Evolutionary conservation across 139 green algal genomes (phyloP), one percentile per base, ranked within the genome.

Genomic region (Closterium sp.): DNA sequence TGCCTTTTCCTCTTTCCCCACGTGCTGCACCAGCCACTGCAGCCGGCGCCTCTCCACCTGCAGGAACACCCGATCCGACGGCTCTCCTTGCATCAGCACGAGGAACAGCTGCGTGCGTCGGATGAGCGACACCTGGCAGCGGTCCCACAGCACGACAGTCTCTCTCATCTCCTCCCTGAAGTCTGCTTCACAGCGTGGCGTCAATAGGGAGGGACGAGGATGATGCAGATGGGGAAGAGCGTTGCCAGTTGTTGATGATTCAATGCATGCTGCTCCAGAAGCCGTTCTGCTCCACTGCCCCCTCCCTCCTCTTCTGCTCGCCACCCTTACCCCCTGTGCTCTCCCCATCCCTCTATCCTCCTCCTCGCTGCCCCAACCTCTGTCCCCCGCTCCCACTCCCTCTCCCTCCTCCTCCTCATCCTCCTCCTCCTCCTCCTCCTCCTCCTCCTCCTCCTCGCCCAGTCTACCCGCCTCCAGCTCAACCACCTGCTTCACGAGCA

Each of bases 41-140:
- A 38, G 32, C 32, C 32, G 2, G 32, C 32, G 3, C 19, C 28
- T 38, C 90, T 94, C 92, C 30, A 94, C 90, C 38, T 94, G 90
- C n/a, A 94, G 70, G 73, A 93, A 94, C 21, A 93, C n/a, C 7
- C 21, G 73, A 34, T 94, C 92, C 70, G 79, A 42, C 29, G 28
- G 24, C n/a, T 31, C 90, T 29, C 92, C 90, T 24, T 34, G 93
- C 24, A 94, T 86, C 24, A 91, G 32, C 62, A 79, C 62, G 17
- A 94, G 92, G 85, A 89, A 94, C 38, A 94, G 93, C 22, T 94
- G 90, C 42, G 92, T 88, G 17, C 92, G 90, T 50, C 93, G 92
- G n/a, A 92, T 32, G 31, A 94, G 89, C n/a, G 89, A 87, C 42
- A 94, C 92, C 19, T 94, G 89, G 73, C 90, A 90, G 27, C n/a